Evolutionary conservation across 1,284 basidiomycete species (phyloP).

Genomic region (Heterobasidion irregulare): DNA sequence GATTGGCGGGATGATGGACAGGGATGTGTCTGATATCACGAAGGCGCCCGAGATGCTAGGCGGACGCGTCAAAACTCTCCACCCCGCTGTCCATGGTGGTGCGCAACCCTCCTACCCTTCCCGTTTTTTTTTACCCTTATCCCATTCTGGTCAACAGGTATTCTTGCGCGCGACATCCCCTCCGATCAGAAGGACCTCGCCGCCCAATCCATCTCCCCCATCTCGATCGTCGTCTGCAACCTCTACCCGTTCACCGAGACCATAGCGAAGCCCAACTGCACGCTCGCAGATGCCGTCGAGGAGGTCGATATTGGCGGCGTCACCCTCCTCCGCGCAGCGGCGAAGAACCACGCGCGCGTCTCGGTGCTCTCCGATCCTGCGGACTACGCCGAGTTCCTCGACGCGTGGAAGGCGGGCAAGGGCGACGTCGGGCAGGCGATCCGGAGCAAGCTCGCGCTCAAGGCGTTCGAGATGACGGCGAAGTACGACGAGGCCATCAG

Average conservation of each 20-base stretch:
- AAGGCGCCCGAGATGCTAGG: slow-evolving; percentile 99
- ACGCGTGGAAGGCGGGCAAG: slow-evolving; percentile 60
- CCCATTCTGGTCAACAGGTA: slow-evolving; percentile 41
- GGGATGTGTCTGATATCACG: slow-evolving; percentile 97
- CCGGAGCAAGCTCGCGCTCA: slow-evolving; percentile 82
- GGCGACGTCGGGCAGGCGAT: slow-evolving; percentile 68
- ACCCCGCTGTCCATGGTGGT: slow-evolving; percentile 98
- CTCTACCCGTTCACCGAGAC: slow-evolving; percentile 96
- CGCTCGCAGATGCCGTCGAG: slow-evolving; percentile 89
- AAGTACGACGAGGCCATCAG: slow-evolving; percentile 94
- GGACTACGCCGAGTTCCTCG: slow-evolving; percentile 86
- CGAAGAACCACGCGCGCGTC: slow-evolving; percentile 96
- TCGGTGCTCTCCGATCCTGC: slow-evolving; percentile 88
- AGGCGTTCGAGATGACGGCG: slow-evolving; percentile 97
- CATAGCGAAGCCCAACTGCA: slow-evolving; percentile 83
- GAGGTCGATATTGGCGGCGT: slow-evolving; percentile 99
- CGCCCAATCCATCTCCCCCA: slow-evolving; percentile 79
- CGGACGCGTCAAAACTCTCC: slow-evolving; percentile 98
- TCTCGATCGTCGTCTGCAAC: slow-evolving; percentile 97
- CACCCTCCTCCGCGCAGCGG: slow-evolving; percentile 94
- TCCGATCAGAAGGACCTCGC: slow-evolving; percentile 82
- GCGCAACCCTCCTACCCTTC: slow-evolving; percentile 11
- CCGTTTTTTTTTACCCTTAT: neutral
- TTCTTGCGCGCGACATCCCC: slow-evolving; percentile 81
- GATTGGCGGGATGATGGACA: slow-evolving; percentile 21